These are phyloP conservation scores for Lotus japonicus DNA, from an alignment of 306 rosid species.

Conservation along the genomic window DNA sequence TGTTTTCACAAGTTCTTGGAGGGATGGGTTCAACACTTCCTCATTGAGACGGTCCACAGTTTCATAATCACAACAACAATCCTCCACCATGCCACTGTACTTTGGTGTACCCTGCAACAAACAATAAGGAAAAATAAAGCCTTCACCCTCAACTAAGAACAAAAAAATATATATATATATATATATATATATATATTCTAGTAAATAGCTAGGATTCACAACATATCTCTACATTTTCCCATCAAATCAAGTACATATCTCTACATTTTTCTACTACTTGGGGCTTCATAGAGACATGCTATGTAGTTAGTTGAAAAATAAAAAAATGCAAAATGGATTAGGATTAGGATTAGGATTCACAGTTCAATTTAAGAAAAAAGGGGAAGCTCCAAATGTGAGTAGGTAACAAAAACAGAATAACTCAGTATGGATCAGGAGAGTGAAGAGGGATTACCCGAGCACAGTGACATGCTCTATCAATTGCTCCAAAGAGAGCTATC, in stretches of 20 bases:
- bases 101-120: conserved; percentile 34
- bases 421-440: not conserved
- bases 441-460: conserved; percentile 40
- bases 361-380: not conserved
- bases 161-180: no score
- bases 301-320: no score
- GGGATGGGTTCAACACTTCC: conserved; percentile 50
- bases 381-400: no score
- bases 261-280: not conserved
- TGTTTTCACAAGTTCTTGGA: conserved; percentile 54
- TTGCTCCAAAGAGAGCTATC: conserved; percentile 44
- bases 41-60: conserved; percentile 46
- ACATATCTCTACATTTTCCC: no score
- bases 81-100: conserved; percentile 66
- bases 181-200: no score
- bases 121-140: not conserved
- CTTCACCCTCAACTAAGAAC: not conserved
- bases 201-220: no score
- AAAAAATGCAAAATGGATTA: no score
- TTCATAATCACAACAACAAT: conserved; percentile 70
- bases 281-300: not conserved
- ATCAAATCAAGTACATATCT: no score
- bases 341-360: not conserved
- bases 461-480: conserved; percentile 58
- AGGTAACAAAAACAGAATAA: no score